Evolutionary conservation across 1,139 yeast species (phyloP).

Genomic region (Yamadazyma taylorii): DNA sequence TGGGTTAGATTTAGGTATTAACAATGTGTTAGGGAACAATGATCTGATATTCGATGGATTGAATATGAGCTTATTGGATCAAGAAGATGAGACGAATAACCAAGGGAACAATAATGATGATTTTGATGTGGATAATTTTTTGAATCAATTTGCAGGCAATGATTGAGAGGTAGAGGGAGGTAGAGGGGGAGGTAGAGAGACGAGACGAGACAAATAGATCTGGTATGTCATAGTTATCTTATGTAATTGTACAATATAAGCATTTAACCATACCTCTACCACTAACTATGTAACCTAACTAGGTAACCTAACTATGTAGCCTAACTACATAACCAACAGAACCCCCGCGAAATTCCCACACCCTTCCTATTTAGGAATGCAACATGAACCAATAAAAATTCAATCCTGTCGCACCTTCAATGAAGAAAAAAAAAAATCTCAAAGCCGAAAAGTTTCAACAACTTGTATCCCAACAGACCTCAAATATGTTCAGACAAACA

Average conservation of each 20-base stretch:
- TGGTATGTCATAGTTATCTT: too few species aligned
- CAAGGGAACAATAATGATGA: slow-evolving; percentile 27
- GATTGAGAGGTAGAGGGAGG: slow-evolving; percentile 14
- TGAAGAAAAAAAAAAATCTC: slow-evolving; percentile 4
- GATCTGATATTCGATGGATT: slow-evolving; percentile 47
- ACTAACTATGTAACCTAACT: too few species aligned
- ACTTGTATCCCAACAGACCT: slow-evolving; percentile 1
- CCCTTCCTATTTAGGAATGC: slow-evolving; percentile 32
- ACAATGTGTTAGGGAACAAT: slow-evolving; percentile 42
- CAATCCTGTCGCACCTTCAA: slow-evolving; percentile 5
- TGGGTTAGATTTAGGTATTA: slow-evolving; percentile 39
- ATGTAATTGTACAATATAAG: too few species aligned
- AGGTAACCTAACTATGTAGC: too few species aligned
- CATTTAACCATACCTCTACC: too few species aligned
- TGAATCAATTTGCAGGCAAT: slow-evolving; percentile 45
- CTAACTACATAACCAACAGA: background rate
- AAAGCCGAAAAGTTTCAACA: slow-evolving; percentile 16
- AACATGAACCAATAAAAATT: slow-evolving; percentile 29
- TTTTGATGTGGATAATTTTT: slow-evolving; percentile 49
- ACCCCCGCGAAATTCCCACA: slow-evolving; percentile 1
- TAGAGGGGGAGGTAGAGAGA: too few species aligned
- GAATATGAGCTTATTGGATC: slow-evolving; percentile 44
- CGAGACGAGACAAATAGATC: too few species aligned
- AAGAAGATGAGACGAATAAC: slow-evolving; percentile 20
- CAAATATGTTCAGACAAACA: slow-evolving; percentile 66